Base-by-base conservation (phyloP, 2,329 filamentous ascomycete genomes). In the Neonectria ditissima region DNA sequence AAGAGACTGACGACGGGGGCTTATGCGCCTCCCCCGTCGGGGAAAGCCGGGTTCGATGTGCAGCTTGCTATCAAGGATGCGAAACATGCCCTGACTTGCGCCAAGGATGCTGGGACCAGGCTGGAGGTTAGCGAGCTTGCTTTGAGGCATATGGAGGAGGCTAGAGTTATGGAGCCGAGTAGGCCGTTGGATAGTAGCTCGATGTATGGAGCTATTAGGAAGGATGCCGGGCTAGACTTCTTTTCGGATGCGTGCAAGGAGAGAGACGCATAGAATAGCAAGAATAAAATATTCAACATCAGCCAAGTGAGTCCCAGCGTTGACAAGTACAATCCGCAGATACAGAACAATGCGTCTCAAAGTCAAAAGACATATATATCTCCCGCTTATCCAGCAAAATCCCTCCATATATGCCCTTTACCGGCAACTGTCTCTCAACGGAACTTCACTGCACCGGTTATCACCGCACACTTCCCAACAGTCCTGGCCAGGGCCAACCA, bases 1-100 rank as follows among this genome's bases (percentile, higher is more conserved):
- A 73, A 67, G 30, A 64, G 75, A 1, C 66, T 77, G 56, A 76
- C 74, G 0, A 65, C 70, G 8, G 75, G 75, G 0, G 66, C 63
- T 5, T 76, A 76, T 20, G 65, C 75, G 0, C 75, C 74, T 3
- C 28, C 58, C 1, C 13, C 28, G 1, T 20, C 39, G 3, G 52
- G 24, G 2, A 55, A 55, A n/a, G 50, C 62, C 1, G 62, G 62
- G 1, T 65, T 65, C 9, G 58, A 57, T 10, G 58, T 62, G 18
- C 30, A 52, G 24, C 43, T 65, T 4, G 62, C 62, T 4, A 48
- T 58, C 20, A 65, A 65, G 13, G 62, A 65, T 20, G 58, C 48
- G 2, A 57, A 58, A 34, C 62, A 65, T 37, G 62, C 62, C 1
- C 14, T 65, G 18, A 59, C 44, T 14, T 54, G 50, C 30, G 58